Base-by-base conservation (phyloP, 768 basidiomycete genomes). In the Kwoniella heveanensis region DNA sequence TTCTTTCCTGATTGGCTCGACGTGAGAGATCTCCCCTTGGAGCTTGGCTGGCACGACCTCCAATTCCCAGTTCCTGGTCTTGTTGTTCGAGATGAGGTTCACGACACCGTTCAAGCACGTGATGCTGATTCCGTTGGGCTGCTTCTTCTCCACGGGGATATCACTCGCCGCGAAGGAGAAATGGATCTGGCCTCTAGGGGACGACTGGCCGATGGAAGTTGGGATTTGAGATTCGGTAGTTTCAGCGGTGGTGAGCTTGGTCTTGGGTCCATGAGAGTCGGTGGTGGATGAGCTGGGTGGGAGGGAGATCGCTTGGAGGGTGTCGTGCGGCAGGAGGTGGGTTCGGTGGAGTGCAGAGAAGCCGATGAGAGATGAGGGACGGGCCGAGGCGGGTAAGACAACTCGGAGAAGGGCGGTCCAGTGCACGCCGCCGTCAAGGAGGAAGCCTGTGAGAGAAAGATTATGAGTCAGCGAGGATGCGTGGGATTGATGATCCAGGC, bases 251-350 rank as follows among this genome's bases (percentile, higher is more conserved):
- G 68, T 63, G 32, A 68, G 61, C 52, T 50, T 61, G 17, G 70
- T 71, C 19, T 64, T 60, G 8, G 64, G 65, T 7, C 78, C 78
- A 55, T 77, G 73, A 15, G 78, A 66, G 19, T 49, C 24, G 13
- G 57, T 51, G 15, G 63, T 53, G 12, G 58, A 29, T 10, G 59
- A 39, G 1, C 36, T 12, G 15, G 70, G 27, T 0, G 74, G 69
- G 36, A 70, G 61, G 17, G 71, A 69, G 36, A 79, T 58, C 30
- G 71, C 75, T 36, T 63, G 83, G 70, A 95, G 85, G 9, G 90
- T 92, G 81, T 94, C 92, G 69, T 88, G 86, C 0, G 91, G 92
- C 1, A 84, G 83, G 37, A 93, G 85, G 77, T 87, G 86, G 15
- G 86, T 83, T 67, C 87, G 85, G 79, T 88, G 88, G 36, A 91